Percentiles rank a stretch among this genome's conserved stretches.
These are phyloP conservation scores for Aurifilum marmelostoma DNA, from an alignment of 2,329 filamentous ascomycete genomes.

Conservation along the genomic window DNA sequence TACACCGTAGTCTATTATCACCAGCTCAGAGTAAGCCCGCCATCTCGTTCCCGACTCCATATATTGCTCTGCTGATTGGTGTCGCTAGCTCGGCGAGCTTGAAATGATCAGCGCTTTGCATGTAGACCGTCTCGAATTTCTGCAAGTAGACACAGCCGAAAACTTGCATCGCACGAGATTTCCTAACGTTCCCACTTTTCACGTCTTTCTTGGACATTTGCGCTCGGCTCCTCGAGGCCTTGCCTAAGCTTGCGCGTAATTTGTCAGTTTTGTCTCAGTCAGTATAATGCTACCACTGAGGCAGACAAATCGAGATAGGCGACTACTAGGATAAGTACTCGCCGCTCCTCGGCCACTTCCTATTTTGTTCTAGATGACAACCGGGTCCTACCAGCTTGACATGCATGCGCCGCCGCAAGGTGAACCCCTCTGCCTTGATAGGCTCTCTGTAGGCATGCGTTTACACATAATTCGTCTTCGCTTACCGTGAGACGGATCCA, in stretches of 20 bases:
- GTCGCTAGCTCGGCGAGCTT: background rate
- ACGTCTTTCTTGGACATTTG: too few species aligned
- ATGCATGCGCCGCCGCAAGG: too few species aligned
- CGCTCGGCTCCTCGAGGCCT: background rate
- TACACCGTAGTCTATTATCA: too few species aligned
- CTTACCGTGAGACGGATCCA: too few species aligned
- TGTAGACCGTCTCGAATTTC: background rate
- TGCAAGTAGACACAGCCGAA: background rate
- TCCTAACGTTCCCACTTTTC: background rate
- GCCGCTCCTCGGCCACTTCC: slow-evolving; percentile 1
- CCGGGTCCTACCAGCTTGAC: too few species aligned
- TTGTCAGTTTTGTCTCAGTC: background rate
- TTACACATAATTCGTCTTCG: too few species aligned
- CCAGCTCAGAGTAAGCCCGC: background rate
- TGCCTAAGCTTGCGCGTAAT: background rate
- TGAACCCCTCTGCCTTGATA: too few species aligned
- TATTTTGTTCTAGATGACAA: background rate
- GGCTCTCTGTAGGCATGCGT: too few species aligned
- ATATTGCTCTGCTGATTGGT: background rate
- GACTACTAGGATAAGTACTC: background rate
- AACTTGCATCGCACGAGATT: background rate
- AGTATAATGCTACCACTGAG: background rate
- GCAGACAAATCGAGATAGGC: background rate
- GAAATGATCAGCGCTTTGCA: background rate
- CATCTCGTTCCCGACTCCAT: background rate